These are phyloP conservation scores for Luvunga scandens DNA, from an alignment of 345 rosid species.

Conservation along the genomic window DNA sequence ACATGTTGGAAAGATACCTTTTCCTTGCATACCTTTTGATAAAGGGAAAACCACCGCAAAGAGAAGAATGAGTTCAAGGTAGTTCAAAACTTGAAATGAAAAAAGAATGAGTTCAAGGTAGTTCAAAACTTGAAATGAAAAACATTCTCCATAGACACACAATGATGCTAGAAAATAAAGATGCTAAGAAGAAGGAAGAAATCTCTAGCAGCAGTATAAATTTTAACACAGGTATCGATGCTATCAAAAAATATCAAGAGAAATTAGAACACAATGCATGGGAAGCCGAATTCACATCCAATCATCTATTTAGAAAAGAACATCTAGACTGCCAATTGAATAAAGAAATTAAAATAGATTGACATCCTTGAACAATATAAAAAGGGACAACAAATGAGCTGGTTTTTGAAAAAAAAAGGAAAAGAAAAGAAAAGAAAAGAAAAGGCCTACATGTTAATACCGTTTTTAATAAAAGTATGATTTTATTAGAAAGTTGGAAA, in stretches of 20 bases:
- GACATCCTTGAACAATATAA: neutral
- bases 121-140: neutral
- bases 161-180: neutral
- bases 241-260: neutral
- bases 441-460: neutral
- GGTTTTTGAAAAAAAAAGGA: neutral
- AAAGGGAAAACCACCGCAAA: neutral
- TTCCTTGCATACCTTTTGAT: slow-evolving; percentile 9
- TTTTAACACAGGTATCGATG: no score
- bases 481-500: neutral
- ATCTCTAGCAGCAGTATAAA: neutral
- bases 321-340: neutral
- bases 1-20: slow-evolving; percentile 32
- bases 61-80: neutral
- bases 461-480: neutral
- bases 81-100: neutral
- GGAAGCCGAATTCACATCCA: neutral
- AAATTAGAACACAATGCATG: neutral
- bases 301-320: neutral
- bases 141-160: neutral
- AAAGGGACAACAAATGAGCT: neutral
- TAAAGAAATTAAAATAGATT: neutral
- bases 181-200: neutral
- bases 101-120: neutral
- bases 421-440: neutral